Base-by-base conservation (phyloP, 2,329 filamentous ascomycete species). In the Alternaria sp. region DNA sequence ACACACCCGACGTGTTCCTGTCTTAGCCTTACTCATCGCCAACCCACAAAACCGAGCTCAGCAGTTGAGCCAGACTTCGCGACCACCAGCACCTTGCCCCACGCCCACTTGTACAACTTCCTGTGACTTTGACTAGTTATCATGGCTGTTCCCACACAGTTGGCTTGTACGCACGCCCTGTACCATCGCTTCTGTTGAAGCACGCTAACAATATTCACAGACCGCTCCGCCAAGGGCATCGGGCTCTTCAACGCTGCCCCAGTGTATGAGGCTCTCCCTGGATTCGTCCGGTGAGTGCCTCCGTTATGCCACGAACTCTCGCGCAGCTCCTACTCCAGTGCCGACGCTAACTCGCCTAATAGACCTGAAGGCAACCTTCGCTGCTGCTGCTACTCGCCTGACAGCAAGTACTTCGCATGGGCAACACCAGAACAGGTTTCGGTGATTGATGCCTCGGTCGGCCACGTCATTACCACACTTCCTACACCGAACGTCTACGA, bases 321-420 rank as follows among this genome's bases (percentile, higher is more conserved):
- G 46, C 32, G 32, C 32, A 49, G 9, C 20, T 49, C 32, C 11
- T 8, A 18, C 16, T 24, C 14, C 7, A 20, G 28, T 44, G 38
- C 34, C 36, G 18, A 49, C 48, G 53, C 64, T 75, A 36, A 72
- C 52, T 14, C 30, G 42, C 51, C 30, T 34, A 14, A 38, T 58
- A 93, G 91, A 82, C 94, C 94, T 63, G 92, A 97, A 85, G 94
- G 94, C 78, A 97, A 94, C 83, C 87, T 96, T 76, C 91, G 95
- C 80, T 98, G 93, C 84, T 96, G 91, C 85, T 88, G 89, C 75
- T 99, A 99, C 85, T 98, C 95, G 65, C 91, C 93, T 60, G 96
- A 95, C 81, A 94, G 95, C 78, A 92, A 91, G 77, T 99, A 94
- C 84, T 96, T 97, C 81, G 94, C 93, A 66, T 99, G 92, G 91